Evolutionary conservation across 2,329 filamentous ascomycete genomes (phyloP).

Genomic region (Phialophora chinensis): DNA sequence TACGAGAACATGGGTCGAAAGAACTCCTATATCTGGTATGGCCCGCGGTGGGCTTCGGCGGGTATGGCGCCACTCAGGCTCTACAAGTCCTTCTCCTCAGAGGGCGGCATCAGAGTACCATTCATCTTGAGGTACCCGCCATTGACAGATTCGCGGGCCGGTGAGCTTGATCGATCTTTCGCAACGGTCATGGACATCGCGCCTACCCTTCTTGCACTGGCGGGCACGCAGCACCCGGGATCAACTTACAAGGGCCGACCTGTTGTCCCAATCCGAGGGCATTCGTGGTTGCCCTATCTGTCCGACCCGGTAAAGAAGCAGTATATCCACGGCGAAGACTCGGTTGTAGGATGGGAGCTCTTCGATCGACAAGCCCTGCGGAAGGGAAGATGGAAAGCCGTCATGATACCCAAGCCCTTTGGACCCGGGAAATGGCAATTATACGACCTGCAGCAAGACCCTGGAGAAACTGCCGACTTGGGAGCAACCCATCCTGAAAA

Average conservation of each 20-base stretch:
- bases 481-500: constrained; percentile 55
- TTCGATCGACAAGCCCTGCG: constrained; percentile 63
- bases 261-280: constrained; percentile 44
- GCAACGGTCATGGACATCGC: constrained; percentile 48
- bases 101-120: constrained; percentile 42
- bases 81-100: constrained; percentile 41
- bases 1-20: constrained; percentile 45
- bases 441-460: constrained; percentile 77
- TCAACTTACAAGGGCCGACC: constrained; percentile 41
- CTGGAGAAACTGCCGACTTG: constrained; percentile 75
- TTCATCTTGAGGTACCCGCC: constrained; percentile 36
- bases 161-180: constrained; percentile 43
- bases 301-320: constrained; percentile 36
- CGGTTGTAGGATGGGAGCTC: constrained; percentile 45
- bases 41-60: constrained; percentile 45
- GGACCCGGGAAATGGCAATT: constrained; percentile 63
- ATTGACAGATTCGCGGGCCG: constrained; percentile 30
- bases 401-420: constrained; percentile 75
- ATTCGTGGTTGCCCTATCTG: constrained; percentile 43
- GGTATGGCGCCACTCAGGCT: constrained; percentile 41
- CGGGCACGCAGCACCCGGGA: constrained; percentile 44
- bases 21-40: constrained; percentile 49
- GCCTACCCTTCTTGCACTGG: constrained; percentile 47
- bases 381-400: constrained; percentile 86
- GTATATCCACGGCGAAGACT: constrained; percentile 40